Conservation (phyloP, 1,139 yeast genomes). For the Maudiozyma humilis region DNA sequence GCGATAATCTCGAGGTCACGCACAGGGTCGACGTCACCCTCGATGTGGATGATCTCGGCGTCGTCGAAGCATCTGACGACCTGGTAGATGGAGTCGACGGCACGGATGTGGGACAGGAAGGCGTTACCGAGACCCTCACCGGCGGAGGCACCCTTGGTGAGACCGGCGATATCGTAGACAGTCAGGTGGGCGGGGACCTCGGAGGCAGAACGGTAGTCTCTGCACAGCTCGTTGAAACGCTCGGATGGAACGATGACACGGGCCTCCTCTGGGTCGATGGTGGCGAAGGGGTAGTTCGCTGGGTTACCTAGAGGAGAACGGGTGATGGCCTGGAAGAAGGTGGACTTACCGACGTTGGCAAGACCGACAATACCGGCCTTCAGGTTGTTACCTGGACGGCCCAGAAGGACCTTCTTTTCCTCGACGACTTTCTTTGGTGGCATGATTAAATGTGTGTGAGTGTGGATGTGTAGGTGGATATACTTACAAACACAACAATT, state of each 20-base stretch:
- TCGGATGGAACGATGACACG: conserved; percentile 93
- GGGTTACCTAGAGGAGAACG: conserved; percentile 94
- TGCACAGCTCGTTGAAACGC: conserved; percentile 69
- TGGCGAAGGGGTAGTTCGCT: conserved; percentile 96
- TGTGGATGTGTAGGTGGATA: neutral
- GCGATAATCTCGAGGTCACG: conserved; percentile 90
- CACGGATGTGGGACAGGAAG: conserved; percentile 93
- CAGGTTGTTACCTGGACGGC: conserved; percentile 97
- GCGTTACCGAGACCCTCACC: conserved; percentile 99
- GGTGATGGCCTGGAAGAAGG: conserved; percentile 80
- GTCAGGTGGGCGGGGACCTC: conserved; percentile 92
- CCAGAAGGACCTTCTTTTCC: conserved; percentile 84
- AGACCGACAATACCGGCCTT: conserved; percentile 96
- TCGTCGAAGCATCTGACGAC: conserved; percentile 97
- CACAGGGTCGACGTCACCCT: conserved; percentile 94
- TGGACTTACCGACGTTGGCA: conserved; percentile 95
- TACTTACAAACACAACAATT: too few species aligned
- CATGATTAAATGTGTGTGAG: conserved; percentile 38
- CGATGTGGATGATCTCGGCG: conserved; percentile 95
- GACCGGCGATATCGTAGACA: conserved; percentile 94
- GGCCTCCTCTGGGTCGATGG: conserved; percentile 98
- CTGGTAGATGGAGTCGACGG: conserved; percentile 96
- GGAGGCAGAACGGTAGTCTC: conserved; percentile 71
- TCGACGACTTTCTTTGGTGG: conserved; percentile 91
- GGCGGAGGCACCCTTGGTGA: conserved; percentile 92